These are phyloP conservation scores for Salix viminalis DNA, from an alignment of 345 rosid genomes.

Conservation along the genomic window DNA sequence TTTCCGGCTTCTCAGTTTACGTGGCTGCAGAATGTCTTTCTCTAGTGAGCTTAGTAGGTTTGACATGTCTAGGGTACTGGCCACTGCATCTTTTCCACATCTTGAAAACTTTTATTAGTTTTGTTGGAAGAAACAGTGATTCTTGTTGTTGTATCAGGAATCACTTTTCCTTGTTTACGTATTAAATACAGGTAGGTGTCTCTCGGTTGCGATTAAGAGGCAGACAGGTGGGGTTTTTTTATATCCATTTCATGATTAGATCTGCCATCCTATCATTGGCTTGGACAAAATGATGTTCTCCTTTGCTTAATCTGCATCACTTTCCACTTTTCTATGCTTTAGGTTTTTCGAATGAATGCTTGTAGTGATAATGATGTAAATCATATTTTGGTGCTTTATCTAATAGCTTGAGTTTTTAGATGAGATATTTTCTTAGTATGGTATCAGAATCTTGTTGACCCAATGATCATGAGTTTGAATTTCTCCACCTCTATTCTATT, in stretches of 20 bases:
- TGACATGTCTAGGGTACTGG: neutral
- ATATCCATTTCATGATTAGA: slow-evolving; percentile 22
- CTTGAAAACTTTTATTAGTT: neutral
- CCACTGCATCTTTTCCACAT: neutral
- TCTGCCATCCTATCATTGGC: slow-evolving; percentile 32
- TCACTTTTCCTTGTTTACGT: slow-evolving; percentile 14
- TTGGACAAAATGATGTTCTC: slow-evolving; percentile 15
- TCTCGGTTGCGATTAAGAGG: slow-evolving; percentile 34
- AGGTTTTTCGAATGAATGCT: slow-evolving; percentile 8
- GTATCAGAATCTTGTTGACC: too few relatives aligned
- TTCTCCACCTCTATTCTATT: too few relatives aligned
- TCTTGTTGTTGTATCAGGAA: slow-evolving; percentile 1
- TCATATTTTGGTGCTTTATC: too few relatives aligned
- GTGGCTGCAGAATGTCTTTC: neutral
- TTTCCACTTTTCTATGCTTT: slow-evolving; percentile 4
- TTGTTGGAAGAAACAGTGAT: neutral
- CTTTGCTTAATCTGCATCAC: slow-evolving; percentile 28
- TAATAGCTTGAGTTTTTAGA: too few relatives aligned
- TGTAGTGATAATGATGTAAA: neutral
- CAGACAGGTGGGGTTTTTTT: slow-evolving; percentile 29
- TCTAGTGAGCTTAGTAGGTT: neutral
- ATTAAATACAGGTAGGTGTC: slow-evolving; percentile 25
- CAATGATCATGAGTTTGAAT: rapidly evolving
- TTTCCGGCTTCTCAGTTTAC: slow-evolving; percentile 13
- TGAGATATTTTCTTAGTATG: rapidly evolving